These are phyloP conservation scores for Boletus subcaerulescens DNA, from an alignment of 768 basidiomycete species.

Conservation along the genomic window DNA sequence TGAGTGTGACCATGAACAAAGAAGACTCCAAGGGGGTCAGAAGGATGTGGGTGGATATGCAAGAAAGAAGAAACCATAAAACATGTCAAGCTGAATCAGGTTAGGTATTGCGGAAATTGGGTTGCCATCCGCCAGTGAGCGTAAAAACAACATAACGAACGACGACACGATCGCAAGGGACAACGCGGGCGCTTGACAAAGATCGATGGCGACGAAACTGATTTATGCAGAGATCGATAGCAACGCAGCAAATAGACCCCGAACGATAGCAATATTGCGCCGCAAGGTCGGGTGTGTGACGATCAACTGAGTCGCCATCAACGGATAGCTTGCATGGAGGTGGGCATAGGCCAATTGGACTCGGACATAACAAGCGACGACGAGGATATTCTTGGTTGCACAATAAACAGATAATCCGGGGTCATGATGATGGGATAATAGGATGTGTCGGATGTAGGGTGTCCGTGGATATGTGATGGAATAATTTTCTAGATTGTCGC, in stretches of 20 bases:
- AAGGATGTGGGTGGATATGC: conserved; percentile 15
- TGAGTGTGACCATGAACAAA: conserved; percentile 1
- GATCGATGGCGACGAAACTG: conserved; percentile 15
- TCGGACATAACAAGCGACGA: conserved; percentile 25
- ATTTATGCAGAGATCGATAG: conserved; percentile 24
- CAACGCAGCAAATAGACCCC: conserved; percentile 20
- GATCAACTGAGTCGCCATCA: conserved; percentile 1
- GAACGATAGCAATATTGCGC: conserved; percentile 18
- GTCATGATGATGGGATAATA: conserved; percentile 18
- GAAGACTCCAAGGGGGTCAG: neutral
- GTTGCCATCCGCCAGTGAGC: conserved; percentile 4
- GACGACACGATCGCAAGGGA: conserved; percentile 5
- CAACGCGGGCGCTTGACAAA: conserved; percentile 16
- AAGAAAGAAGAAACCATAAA: conserved; percentile 16
- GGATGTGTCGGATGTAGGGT: conserved; percentile 24
- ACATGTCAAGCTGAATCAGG: conserved; percentile 3
- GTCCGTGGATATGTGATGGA: conserved; percentile 26
- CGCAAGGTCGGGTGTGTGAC: neutral
- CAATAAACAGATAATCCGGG: conserved; percentile 28
- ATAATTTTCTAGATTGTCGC: conserved; percentile 22
- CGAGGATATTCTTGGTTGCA: conserved; percentile 25
- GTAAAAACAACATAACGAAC: conserved; percentile 15
- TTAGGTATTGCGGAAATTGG: conserved; percentile 18
- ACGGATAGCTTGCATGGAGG: conserved; percentile 3
- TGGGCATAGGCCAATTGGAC: conserved; percentile 18